Conservation (phyloP, 257 asterid genomes). For the Hygrophila difformis region DNA sequence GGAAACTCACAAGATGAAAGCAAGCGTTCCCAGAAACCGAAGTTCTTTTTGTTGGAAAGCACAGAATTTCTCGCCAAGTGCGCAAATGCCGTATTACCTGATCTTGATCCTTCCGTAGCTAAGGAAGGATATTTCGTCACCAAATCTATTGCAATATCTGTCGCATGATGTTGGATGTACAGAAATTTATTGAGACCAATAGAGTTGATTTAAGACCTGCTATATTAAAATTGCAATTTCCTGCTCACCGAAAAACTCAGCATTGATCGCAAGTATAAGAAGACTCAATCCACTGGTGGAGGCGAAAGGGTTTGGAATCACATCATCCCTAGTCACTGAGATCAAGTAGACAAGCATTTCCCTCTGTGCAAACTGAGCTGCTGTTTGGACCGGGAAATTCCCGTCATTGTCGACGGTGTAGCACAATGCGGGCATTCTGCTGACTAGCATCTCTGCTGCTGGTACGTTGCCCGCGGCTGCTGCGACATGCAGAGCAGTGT, state of each 20-base stretch:
- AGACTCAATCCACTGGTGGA: slow-evolving; percentile 26
- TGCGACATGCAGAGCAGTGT: slow-evolving; percentile 21
- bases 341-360: slow-evolving; percentile 26
- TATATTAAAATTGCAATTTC: too few species aligned
- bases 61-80: too few species aligned
- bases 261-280: slow-evolving; percentile 27
- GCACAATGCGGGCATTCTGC: slow-evolving; percentile 16
- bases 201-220: too few species aligned
- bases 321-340: slow-evolving; percentile 29
- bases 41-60: too few species aligned
- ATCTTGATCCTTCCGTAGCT: slow-evolving; percentile 23
- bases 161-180: too few species aligned
- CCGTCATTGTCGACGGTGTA: slow-evolving; percentile 8
- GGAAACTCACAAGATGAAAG: too few species aligned
- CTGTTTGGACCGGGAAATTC: slow-evolving; percentile 22
- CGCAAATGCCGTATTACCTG: slow-evolving; percentile 22
- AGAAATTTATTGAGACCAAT: too few species aligned
- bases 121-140: slow-evolving; percentile 28
- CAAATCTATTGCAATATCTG: slow-evolving; percentile 29
- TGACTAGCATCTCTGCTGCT: slow-evolving; percentile 23
- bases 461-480: slow-evolving; percentile 16
- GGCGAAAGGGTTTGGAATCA: slow-evolving; percentile 21
- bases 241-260: slow-evolving; percentile 35
- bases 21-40: too few species aligned
- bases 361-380: slow-evolving; percentile 35